Base-by-base conservation (phyloP, 2,329 filamentous ascomycete genomes). In the Claviceps lovelessii region DNA sequence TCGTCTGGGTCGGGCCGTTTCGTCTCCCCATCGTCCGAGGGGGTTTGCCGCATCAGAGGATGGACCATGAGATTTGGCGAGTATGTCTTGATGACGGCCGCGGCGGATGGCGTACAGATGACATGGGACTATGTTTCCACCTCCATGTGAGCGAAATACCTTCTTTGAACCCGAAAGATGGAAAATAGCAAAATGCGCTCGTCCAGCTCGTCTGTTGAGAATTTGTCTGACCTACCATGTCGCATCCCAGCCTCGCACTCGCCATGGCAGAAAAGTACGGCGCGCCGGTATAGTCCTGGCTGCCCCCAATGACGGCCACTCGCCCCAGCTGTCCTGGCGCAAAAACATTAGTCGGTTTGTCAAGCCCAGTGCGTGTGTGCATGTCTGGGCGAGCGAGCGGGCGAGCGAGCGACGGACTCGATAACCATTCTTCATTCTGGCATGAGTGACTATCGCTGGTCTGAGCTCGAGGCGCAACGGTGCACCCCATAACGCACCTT, bases 181-280 rank as follows among this genome's bases (percentile, higher is more conserved):
- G 8, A 46, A 23, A 23, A 23, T 23, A 23, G 23, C 2, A 23
- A 23, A 23, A 23, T 3, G 23, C 23, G 23, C 23, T 23, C 23
- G 23, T 23, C n/a, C 41, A 5, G 15, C 11, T 17, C 10, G 10
- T 28, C 19, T 41, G 19, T 15, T 29, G 33, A 15, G 33, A 19
- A 15, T 37, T 37, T 2, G 11, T 17, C 17, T 28, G 39, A 54
- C 72, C 54, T 76, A 91, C 89, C 88, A 95, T 88, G 65, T 95
- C 90, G 64, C 85, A 89, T 5, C 91, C 93, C 56, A 97, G 73
- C 64, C 86, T 83, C 49, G 93, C 93, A 60, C 89, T 95, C 13
- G 93, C 93, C 83, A 96, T 96, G 60, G 91, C 90, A 23, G 91
- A 96, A 72, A 98, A 98, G 73, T 95, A 98, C 13, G 93, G 93